Evolutionary conservation across 2,329 filamentous ascomycete genomes (phyloP).

Genomic region (Keithomyces neogunnii): DNA sequence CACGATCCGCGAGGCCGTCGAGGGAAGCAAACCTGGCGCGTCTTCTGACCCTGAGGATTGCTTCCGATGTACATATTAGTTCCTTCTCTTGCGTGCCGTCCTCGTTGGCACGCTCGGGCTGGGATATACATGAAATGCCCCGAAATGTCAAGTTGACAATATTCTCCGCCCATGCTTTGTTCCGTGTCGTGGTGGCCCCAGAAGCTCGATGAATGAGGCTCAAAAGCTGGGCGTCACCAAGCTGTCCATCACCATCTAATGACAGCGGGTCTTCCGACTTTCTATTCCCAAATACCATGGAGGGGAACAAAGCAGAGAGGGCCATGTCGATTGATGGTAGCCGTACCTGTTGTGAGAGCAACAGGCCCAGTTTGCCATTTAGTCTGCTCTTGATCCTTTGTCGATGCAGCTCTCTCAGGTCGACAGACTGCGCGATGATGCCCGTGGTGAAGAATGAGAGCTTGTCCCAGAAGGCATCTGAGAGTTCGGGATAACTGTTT

Average conservation of each 20-base stretch:
- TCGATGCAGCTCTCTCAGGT: constrained; percentile 38
- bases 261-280: constrained; percentile 9
- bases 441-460: constrained; percentile 41
- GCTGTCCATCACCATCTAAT: constrained; percentile 2
- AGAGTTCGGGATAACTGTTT: constrained; percentile 34
- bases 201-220: constrained; percentile 15
- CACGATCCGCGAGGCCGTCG: constrained; percentile 45
- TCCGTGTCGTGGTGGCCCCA: constrained; percentile 12
- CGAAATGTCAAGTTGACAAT: constrained; percentile 50
- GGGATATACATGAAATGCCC: constrained; percentile 26
- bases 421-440: constrained; percentile 42
- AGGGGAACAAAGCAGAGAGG: constrained; percentile 37
- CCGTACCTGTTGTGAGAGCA: constrained; percentile 33
- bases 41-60: constrained; percentile 45
- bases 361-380: constrained; percentile 25
- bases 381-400: constrained; percentile 32
- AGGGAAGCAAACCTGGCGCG: constrained; percentile 48
- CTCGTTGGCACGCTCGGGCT: constrained; percentile 5
- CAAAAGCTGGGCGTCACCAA: constrained; percentile 13
- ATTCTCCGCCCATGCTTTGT: constrained; percentile 48
- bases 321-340: constrained; percentile 40
- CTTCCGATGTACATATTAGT: constrained; percentile 38
- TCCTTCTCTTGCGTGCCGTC: constrained; percentile 8
- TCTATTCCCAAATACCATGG: constrained; percentile 21
- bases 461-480: constrained; percentile 43